Percentiles rank a stretch among this genome's conserved stretches.
Conservation (phyloP, 169 alveolate species). For the Plasmodium knowlesi region DNA sequence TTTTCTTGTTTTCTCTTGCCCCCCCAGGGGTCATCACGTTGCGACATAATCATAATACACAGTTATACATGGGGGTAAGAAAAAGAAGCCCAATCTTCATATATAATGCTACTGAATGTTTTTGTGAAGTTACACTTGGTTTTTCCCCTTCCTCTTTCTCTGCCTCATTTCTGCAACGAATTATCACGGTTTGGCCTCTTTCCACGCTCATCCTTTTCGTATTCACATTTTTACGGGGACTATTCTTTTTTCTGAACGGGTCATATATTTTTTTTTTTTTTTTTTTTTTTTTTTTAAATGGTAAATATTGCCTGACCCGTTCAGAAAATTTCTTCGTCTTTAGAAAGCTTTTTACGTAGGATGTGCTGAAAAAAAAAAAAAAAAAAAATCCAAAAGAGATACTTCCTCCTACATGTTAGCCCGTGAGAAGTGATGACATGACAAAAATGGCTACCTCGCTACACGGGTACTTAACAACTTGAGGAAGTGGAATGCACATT, state of each 20-base stretch:
- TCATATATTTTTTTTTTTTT: no score
- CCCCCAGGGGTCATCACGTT: neutral
- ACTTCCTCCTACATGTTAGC: neutral
- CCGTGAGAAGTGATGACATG: neutral
- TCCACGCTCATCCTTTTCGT: neutral
- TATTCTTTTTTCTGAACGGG: no score
- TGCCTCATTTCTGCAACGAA: neutral
- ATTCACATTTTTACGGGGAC: neutral
- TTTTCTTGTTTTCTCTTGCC: neutral
- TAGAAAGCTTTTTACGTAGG: no score
- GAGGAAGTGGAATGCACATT: neutral
- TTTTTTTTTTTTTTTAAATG: neutral
- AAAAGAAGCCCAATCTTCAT: neutral
- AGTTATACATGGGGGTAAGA: neutral
- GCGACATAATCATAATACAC: neutral
- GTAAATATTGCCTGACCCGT: neutral
- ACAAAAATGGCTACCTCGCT: neutral
- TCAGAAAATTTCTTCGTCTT: no score
- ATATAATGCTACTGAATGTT: neutral
- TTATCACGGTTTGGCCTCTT: neutral
- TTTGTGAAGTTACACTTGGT: neutral
- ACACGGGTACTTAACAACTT: neutral
- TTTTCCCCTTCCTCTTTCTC: neutral
- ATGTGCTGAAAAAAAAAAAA: neutral
- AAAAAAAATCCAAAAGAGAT: neutral